These are phyloP conservation scores for Chlorella sp. DNA, from an alignment of 139 green algal genomes.

Conservation along the genomic window DNA sequence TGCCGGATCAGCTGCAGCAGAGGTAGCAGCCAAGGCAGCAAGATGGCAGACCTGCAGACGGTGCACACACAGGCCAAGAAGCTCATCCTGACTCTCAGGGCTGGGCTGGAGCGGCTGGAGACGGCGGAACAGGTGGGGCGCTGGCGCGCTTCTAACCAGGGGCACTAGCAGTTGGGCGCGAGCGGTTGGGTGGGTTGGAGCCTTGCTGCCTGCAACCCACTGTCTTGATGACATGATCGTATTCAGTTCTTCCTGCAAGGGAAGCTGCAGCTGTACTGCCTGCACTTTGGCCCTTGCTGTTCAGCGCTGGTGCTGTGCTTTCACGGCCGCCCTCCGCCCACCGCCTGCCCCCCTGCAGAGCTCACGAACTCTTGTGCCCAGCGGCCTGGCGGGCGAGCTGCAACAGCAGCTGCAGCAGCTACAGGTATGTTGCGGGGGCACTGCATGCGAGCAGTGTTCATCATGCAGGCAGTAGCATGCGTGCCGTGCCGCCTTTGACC, in stretches of 20 bases:
- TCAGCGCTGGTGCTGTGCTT: neutral
- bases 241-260: too few relatives aligned
- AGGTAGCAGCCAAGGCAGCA: neutral
- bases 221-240: too few relatives aligned
- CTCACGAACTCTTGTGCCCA: conserved; percentile 6
- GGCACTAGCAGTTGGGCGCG: neutral
- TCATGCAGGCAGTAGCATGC: too few relatives aligned
- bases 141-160: too few relatives aligned
- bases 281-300: neutral
- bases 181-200: neutral
- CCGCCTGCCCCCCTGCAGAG: conserved; percentile 9
- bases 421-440: conserved; percentile 30
- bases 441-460: neutral
- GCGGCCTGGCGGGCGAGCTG: conserved; percentile 54
- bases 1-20: neutral
- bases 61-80: conserved; percentile 70
- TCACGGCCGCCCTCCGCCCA: neutral
- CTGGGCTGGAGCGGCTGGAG: conserved; percentile 78
- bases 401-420: conserved; percentile 68
- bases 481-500: too few relatives aligned
- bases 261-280: neutral
- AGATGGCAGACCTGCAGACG: conserved; percentile 73
- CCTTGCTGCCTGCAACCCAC: too few relatives aligned
- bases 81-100: conserved; percentile 65
- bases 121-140: conserved; percentile 39